phyloP scores from a whole-genome alignment of 1,139 yeast species.

The Hanseniaspora sp. region DNA sequence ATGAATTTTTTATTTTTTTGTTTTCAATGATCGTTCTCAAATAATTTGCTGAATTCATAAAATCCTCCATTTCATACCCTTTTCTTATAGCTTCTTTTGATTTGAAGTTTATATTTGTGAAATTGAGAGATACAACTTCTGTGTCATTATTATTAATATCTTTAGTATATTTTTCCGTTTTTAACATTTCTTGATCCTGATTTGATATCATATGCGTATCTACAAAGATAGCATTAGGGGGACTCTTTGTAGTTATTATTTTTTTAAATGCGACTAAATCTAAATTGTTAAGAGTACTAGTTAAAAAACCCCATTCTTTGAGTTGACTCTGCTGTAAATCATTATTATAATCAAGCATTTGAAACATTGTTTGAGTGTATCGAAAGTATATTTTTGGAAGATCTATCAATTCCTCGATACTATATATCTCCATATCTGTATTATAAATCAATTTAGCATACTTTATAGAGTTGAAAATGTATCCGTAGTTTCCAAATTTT shows the following conservation, averaged over 20 bases:
- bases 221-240: background rate
- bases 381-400: background rate
- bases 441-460: background rate
- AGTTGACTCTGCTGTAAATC: background rate
- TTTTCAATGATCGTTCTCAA: constrained; percentile 27
- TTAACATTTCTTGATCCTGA: background rate
- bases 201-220: constrained; percentile 4
- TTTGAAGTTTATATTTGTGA: constrained; percentile 32
- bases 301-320: background rate
- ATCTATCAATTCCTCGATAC: background rate
- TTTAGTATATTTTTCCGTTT: background rate
- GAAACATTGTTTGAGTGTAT: background rate
- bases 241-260: background rate
- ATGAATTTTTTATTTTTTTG: constrained; percentile 7
- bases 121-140: constrained; percentile 23
- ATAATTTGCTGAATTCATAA: constrained; percentile 38
- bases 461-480: background rate
- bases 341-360: background rate
- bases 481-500: constrained; percentile 2
- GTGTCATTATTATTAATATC: constrained; percentile 15
- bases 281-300: background rate
- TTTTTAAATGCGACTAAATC: background rate
- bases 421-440: background rate
- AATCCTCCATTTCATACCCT: constrained; percentile 32
- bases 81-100: constrained; percentile 31